Evolutionary conservation across 257 asterid genomes (phyloP), one percentile per base, ranked within the genome.

Genomic region (Rauvolfia tetraphylla): DNA sequence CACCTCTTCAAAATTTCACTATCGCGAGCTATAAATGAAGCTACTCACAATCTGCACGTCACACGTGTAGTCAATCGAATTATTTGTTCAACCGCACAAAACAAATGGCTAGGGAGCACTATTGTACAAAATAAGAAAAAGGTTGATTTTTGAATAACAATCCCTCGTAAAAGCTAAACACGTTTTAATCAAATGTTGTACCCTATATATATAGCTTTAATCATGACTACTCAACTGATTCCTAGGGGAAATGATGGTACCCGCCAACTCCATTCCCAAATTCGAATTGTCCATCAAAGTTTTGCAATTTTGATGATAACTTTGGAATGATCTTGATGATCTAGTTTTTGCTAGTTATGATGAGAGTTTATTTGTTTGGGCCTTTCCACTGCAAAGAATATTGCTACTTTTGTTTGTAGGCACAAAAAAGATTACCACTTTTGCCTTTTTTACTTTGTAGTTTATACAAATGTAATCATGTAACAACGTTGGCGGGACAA

Each of bases 401-500:
- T 18, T n/a, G 23, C 13, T 56, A 13, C 39, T 23, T 56, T 74
- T 29, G 27, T 56, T 51, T 5, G 39, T 36, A 54, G 38, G 71
- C 2, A 33, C n/a, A 38, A 68, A 39, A 51, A 61, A 7, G 62
- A 34, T 72, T 59, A 23, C 46, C 11, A 71, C 62, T 53, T 42
- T 67, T 68, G 8, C 11, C 15, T 36, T 72, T 39, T 68, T 57
- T 56, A 34, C 15, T 25, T 66, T 70, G 23, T 39, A 33, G 6
- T 58, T 13, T 77, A 77, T 75, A 81, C 80, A 79, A 44, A 49
- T 57, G 48, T 80, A 73, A 82, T 89, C 76, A 89, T 57, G 85
- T 38, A 75, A 70, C 85, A 29, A 68, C 79, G 71, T 58, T 77
- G 39, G 90, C 83, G 78, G 98, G 93, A 77, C 97, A 89, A 65